Percentiles rank a stretch among this genome's conserved stretches.
Evolutionary conservation across 345 rosid genomes (phyloP).

Genomic region (Hibiscus syriacus): DNA sequence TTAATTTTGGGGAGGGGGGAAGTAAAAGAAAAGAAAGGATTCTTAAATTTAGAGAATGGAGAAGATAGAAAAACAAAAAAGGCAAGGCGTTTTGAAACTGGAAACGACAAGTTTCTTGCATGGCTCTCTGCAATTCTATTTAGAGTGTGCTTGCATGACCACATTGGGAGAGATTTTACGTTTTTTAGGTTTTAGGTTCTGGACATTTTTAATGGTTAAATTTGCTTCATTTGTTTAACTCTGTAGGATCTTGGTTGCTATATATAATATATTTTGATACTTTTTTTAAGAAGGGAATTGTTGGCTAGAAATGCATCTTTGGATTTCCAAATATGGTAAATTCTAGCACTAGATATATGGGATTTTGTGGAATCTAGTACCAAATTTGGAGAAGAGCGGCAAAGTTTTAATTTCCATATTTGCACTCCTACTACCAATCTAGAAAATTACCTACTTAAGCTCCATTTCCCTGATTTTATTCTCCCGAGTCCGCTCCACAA

Average conservation of each 20-base stretch:
- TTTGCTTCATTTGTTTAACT: too few relatives aligned
- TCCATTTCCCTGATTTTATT: too few relatives aligned
- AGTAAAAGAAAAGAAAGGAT: slow-evolving; percentile 11
- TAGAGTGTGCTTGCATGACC: slow-evolving; percentile 36
- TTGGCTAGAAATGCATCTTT: neutral
- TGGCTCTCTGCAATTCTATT: slow-evolving; percentile 35
- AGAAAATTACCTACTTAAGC: too few relatives aligned
- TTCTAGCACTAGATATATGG: neutral
- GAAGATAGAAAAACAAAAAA: slow-evolving; percentile 1
- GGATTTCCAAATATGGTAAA: neutral
- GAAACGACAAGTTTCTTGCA: slow-evolving; percentile 55
- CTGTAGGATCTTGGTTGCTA: neutral
- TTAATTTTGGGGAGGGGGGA: slow-evolving; percentile 21
- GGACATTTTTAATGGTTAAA: too few relatives aligned
- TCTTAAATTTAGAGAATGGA: slow-evolving; percentile 36
- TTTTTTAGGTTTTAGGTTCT: slow-evolving; percentile 14
- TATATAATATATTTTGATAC: neutral
- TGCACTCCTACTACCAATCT: too few relatives aligned
- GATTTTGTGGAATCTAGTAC: neutral
- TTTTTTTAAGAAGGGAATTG: neutral
- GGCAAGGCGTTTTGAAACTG: slow-evolving; percentile 22
- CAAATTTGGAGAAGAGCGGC: neutral
- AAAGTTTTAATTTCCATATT: neutral
- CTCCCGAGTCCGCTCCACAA: too few relatives aligned
- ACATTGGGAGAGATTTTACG: slow-evolving; percentile 22